These are phyloP conservation scores for Calocera viscosa DNA, from an alignment of 768 basidiomycete species.

Conservation along the genomic window DNA sequence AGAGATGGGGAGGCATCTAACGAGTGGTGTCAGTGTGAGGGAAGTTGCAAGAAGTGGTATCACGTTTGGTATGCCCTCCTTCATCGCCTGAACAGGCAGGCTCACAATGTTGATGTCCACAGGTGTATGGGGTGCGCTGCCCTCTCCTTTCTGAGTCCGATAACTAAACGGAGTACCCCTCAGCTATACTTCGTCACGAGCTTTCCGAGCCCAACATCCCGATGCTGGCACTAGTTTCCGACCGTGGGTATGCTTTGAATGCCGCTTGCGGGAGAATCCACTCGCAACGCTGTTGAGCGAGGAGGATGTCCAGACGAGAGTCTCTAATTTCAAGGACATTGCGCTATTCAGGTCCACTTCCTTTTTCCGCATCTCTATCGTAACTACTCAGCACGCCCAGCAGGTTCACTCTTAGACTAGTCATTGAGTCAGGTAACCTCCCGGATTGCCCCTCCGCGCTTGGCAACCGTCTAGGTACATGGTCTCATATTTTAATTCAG, in stretches of 20 bases:
- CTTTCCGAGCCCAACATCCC: not conserved
- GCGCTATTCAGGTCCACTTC: not conserved
- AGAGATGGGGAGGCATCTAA: not conserved
- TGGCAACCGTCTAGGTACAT: not conserved
- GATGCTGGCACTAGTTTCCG: not conserved
- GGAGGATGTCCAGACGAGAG: not conserved
- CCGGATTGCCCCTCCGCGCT: not conserved
- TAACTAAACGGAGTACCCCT: too few species aligned
- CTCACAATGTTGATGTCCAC: not conserved
- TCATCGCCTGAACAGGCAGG: too few species aligned
- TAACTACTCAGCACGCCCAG: not conserved
- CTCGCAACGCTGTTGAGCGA: not conserved
- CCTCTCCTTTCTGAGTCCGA: too few species aligned
- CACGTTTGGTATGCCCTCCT: not conserved
- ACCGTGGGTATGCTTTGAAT: not conserved
- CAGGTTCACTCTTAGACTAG: not conserved
- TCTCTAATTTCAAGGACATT: not conserved
- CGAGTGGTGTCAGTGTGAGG: not conserved
- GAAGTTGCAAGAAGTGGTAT: not conserved
- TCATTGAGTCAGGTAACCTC: not conserved
- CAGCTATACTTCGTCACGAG: not conserved
- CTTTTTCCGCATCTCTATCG: not conserved
- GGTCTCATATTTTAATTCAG: not conserved
- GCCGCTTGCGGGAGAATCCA: not conserved
- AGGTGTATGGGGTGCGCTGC: slow-evolving; percentile 3